phyloP scores from a whole-genome alignment of 2,329 filamentous ascomycete species.

The Aspergillus tubingensis region DNA sequence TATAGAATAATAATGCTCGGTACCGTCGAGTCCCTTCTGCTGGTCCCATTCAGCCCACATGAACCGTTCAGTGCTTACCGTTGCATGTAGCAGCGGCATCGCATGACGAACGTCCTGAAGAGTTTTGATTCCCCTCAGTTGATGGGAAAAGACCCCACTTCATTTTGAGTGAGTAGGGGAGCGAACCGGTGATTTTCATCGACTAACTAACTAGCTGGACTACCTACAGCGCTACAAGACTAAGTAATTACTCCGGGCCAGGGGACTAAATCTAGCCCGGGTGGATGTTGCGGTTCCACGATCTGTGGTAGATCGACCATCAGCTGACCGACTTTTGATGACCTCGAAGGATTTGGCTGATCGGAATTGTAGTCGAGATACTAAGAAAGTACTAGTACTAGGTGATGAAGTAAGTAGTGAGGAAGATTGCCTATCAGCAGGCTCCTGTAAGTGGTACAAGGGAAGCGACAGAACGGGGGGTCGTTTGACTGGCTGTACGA shows the following conservation, averaged over 20 bases:
- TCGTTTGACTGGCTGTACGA: background rate
- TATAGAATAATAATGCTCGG: too few relatives aligned
- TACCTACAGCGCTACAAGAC: background rate
- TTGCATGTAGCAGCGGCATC: background rate
- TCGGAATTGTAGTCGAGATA: background rate
- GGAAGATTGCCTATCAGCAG: too few relatives aligned
- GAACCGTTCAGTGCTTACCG: background rate
- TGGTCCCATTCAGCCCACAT: background rate
- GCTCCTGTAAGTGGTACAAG: background rate
- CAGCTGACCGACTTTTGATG: constrained; percentile 4
- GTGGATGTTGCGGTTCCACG: background rate
- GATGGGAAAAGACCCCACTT: background rate
- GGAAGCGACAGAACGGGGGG: background rate
- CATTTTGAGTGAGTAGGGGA: background rate
- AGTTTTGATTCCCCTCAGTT: background rate
- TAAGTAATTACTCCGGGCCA: background rate
- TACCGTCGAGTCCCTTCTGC: background rate
- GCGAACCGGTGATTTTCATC: background rate
- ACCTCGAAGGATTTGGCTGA: background rate
- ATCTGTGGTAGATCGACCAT: background rate
- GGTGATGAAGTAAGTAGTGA: too few relatives aligned
- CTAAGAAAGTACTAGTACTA: too few relatives aligned
- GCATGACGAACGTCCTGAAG: background rate
- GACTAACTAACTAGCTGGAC: background rate
- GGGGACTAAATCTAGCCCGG: background rate